Evolutionary conservation across 2,329 filamentous ascomycete genomes (phyloP).

Genomic region (Cladosporium sp.): DNA sequence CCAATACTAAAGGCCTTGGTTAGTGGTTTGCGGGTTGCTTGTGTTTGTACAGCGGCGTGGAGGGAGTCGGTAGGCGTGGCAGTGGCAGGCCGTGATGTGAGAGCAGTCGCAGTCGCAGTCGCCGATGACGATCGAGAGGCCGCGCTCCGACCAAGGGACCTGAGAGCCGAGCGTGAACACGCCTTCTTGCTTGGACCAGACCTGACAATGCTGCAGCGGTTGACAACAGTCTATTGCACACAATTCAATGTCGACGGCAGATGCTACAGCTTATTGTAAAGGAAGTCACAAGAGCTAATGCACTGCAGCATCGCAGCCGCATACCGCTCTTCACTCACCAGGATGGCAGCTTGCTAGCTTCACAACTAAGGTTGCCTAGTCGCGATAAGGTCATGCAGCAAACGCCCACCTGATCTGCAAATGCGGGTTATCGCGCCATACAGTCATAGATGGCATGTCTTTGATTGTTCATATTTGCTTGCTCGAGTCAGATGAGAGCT

Average conservation of each 20-base stretch:
- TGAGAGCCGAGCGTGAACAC: too few relatives aligned
- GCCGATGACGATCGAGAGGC: too few relatives aligned
- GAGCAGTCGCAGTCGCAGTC: background rate
- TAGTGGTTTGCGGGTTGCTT: background rate
- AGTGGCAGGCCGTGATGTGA: background rate
- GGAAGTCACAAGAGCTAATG: background rate
- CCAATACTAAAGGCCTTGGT: background rate
- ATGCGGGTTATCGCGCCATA: background rate
- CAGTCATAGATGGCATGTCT: background rate
- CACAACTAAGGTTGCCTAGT: background rate
- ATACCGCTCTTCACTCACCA: background rate
- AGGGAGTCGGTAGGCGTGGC: background rate
- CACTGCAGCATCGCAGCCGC: background rate
- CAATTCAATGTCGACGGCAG: background rate
- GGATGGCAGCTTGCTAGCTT: background rate
- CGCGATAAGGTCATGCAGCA: slow-evolving; percentile 6
- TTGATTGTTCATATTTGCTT: background rate
- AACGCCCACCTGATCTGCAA: slow-evolving; percentile 1
- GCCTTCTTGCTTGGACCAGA: too few relatives aligned
- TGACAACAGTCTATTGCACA: too few relatives aligned
- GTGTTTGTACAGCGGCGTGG: background rate
- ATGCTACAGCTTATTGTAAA: too few relatives aligned
- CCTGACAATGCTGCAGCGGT: background rate
- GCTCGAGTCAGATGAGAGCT: background rate
- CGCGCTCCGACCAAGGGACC: too few relatives aligned